A percentile compares a stretch with the other conserved stretches of the same genome.
Conservation (phyloP, 1,284 basidiomycete species). For the Leccinum pachyderme region DNA sequence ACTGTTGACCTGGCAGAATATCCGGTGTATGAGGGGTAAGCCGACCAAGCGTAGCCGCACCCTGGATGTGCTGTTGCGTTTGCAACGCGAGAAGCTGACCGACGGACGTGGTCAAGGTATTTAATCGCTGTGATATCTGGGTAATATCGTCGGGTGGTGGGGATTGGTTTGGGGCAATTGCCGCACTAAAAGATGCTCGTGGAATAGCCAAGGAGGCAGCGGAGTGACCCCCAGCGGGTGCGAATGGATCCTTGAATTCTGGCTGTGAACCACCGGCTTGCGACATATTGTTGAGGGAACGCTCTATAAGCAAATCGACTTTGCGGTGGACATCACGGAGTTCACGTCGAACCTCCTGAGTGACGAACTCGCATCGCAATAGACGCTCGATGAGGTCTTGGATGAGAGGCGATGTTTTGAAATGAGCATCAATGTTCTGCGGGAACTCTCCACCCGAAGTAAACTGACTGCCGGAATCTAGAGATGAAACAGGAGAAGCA, state of each 20-base stretch:
- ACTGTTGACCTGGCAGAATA: slow-evolving; percentile 47
- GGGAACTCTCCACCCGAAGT: slow-evolving; percentile 43
- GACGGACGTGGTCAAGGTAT: slow-evolving; percentile 82
- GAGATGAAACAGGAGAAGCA: slow-evolving; percentile 72
- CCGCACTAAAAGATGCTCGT: slow-evolving; percentile 58
- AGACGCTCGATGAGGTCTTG: slow-evolving; percentile 77
- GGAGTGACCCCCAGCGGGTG: slow-evolving; percentile 39
- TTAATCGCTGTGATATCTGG: slow-evolving; percentile 76
- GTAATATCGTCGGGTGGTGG: slow-evolving; percentile 69
- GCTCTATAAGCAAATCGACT: slow-evolving; percentile 73
- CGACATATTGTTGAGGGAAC: slow-evolving; percentile 40
- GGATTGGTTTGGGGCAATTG: slow-evolving; percentile 66
- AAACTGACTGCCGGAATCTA: slow-evolving; percentile 68
- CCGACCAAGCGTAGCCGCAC: slow-evolving; percentile 41
- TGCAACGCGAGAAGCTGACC: slow-evolving; percentile 79
- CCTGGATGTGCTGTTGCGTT: slow-evolving; percentile 64
- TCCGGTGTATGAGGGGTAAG: slow-evolving; percentile 48
- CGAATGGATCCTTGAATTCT: slow-evolving; percentile 79
- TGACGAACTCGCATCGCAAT: slow-evolving; percentile 64
- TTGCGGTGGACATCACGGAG: slow-evolving; percentile 74
- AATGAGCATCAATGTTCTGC: slow-evolving; percentile 63
- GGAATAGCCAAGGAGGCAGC: slow-evolving; percentile 43
- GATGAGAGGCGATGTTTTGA: slow-evolving; percentile 70
- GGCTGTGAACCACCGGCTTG: slow-evolving; percentile 42
- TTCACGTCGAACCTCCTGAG: slow-evolving; percentile 72